phyloP scores from a whole-genome alignment of 495 filamentous ascomycete species.

The Pyronema domesticum region DNA sequence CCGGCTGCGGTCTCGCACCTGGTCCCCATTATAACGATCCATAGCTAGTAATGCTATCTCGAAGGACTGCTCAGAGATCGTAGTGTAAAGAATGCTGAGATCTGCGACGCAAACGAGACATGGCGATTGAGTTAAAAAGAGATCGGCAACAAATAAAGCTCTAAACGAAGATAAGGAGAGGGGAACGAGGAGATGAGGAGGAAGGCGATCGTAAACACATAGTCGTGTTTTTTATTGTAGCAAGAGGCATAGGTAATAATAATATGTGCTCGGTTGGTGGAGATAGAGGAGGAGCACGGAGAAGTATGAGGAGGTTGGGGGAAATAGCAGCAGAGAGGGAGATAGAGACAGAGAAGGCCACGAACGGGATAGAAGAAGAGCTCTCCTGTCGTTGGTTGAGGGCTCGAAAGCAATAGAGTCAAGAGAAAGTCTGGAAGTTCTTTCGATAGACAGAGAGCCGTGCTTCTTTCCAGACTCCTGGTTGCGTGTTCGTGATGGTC shows the following conservation, averaged over 20 bases:
- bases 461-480: neutral
- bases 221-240: conserved; percentile 1
- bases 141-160: conserved; percentile 19
- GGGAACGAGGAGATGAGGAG: conserved; percentile 21
- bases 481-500: conserved; percentile 17
- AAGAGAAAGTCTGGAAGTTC: neutral
- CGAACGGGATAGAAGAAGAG: conserved; percentile 24
- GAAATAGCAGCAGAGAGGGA: conserved; percentile 20
- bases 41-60: conserved; percentile 1
- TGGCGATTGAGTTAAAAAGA: conserved; percentile 24
- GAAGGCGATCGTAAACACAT: neutral
- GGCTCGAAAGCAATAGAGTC: neutral
- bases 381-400: neutral
- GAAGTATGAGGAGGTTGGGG: conserved; percentile 7
- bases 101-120: conserved; percentile 21
- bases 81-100: conserved; percentile 3
- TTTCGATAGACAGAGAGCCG: neutral
- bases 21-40: conserved; percentile 19
- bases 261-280: neutral
- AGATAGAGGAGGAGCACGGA: conserved; percentile 14
- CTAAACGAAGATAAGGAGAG: conserved; percentile 19
- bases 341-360: conserved; percentile 28
- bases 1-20: conserved; percentile 19
- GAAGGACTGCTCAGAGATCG: neutral
- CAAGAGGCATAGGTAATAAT: conserved; percentile 6